Evolutionary conservation across 768 basidiomycete species (phyloP).

Genomic region (Calocybe indica): DNA sequence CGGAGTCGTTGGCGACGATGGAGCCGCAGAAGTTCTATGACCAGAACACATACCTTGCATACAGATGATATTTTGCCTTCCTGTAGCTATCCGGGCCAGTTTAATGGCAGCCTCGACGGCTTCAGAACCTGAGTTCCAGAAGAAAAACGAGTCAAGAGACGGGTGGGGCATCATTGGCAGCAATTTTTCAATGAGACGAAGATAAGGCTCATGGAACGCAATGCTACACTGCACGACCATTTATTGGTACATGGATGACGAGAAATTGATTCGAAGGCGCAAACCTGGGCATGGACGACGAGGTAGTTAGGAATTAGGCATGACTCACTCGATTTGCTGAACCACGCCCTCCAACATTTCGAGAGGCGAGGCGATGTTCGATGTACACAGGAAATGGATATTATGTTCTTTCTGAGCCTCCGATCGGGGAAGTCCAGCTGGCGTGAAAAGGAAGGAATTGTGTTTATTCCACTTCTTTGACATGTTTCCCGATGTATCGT

Average conservation of each 20-base stretch:
- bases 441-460: conserved; percentile 22
- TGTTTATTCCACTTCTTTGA: conserved; percentile 33
- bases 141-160: conserved; percentile 93
- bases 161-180: conserved; percentile 87
- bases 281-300: no score
- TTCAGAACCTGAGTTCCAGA: conserved; percentile 95
- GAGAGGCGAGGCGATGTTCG: conserved; percentile 22
- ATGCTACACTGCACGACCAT: conserved; percentile 68
- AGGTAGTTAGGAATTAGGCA: no score
- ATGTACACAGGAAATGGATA: conserved; percentile 25
- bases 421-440: conserved; percentile 19
- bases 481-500: conserved; percentile 25
- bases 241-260: background rate
- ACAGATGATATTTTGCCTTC: conserved; percentile 80
- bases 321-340: conserved; percentile 18
- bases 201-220: conserved; percentile 80
- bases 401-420: conserved; percentile 18
- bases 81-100: conserved; percentile 74
- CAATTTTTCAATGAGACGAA: conserved; percentile 79
- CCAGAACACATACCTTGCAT: conserved; percentile 63
- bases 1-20: background rate
- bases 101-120: conserved; percentile 89
- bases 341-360: conserved; percentile 26
- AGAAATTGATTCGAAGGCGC: no score
- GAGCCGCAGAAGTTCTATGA: background rate